Percentiles rank a stretch among this genome's conserved stretches.
Evolutionary conservation across 441 rosid genomes (phyloP).

Genomic region (Hura crepitans): DNA sequence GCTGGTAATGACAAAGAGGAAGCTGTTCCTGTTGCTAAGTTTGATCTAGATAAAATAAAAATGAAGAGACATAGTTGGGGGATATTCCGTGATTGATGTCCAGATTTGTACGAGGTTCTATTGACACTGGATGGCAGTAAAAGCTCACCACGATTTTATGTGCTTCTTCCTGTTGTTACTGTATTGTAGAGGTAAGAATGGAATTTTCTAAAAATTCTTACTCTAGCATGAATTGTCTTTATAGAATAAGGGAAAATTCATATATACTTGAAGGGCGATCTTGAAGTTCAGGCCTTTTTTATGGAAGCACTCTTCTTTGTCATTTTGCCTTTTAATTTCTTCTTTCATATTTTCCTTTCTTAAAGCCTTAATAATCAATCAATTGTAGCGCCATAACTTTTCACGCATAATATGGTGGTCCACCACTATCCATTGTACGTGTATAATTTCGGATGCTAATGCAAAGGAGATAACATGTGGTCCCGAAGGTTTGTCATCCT

Average conservation of each 20-base stretch:
- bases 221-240: slow-evolving; percentile 6
- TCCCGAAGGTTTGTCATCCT: slow-evolving; percentile 10
- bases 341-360: not conserved
- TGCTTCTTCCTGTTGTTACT: not conserved
- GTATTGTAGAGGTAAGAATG: slow-evolving; percentile 22
- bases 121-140: slow-evolving; percentile 74
- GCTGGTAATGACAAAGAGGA: slow-evolving; percentile 63
- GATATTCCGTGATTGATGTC: slow-evolving; percentile 81
- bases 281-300: slow-evolving; percentile 14
- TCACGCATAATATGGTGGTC: slow-evolving; percentile 4
- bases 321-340: not conserved
- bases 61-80: slow-evolving; percentile 81
- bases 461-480: slow-evolving; percentile 3
- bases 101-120: slow-evolving; percentile 78
- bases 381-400: not conserved
- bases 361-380: not conserved
- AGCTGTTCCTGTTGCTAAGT: slow-evolving; percentile 66
- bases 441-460: slow-evolving; percentile 9
- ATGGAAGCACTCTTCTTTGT: not conserved
- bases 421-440: slow-evolving; percentile 4
- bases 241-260: not conserved
- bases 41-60: slow-evolving; percentile 71
- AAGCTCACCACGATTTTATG: slow-evolving; percentile 22
- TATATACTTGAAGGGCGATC: not conserved
- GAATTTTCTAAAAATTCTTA: slow-evolving; percentile 3